Evolutionary conservation across 306 rosid species (phyloP).

Genomic region (Pyrus bretschneideri): DNA sequence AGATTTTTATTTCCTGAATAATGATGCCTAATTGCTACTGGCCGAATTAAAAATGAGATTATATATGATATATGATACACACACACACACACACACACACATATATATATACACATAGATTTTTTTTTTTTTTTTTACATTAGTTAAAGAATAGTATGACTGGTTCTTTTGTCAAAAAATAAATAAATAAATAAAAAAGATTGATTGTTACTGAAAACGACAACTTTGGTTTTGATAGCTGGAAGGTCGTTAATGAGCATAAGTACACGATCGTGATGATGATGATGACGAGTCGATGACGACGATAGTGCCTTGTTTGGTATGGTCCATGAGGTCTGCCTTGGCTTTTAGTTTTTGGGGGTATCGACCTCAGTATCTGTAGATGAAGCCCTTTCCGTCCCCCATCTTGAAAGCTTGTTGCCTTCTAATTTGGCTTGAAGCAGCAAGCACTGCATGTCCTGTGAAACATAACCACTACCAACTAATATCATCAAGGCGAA

Average conservation of each 20-base stretch:
- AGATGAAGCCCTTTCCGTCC: background rate
- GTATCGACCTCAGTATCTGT: background rate
- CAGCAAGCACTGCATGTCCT: background rate
- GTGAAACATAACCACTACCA: background rate
- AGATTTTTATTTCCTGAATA: no score
- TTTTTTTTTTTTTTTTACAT: background rate
- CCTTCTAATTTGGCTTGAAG: background rate
- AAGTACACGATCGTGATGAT: background rate
- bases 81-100: no score
- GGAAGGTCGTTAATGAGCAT: background rate
- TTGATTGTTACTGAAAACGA: background rate
- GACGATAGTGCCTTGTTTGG: background rate
- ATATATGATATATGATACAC: no score
- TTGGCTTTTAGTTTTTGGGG: background rate
- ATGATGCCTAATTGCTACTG: background rate
- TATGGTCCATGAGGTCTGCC: background rate
- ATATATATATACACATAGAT: no score
- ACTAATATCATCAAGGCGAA: background rate
- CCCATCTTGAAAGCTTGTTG: background rate
- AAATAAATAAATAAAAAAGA: no score
- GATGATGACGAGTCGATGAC: background rate
- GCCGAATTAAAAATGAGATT: no score
- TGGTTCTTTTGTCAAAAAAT: no score
- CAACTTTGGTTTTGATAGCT: background rate
- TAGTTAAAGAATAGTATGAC: no score